Evolutionary conservation across 2,329 filamentous ascomycete species (phyloP).

Genomic region (Fusarium sp.): DNA sequence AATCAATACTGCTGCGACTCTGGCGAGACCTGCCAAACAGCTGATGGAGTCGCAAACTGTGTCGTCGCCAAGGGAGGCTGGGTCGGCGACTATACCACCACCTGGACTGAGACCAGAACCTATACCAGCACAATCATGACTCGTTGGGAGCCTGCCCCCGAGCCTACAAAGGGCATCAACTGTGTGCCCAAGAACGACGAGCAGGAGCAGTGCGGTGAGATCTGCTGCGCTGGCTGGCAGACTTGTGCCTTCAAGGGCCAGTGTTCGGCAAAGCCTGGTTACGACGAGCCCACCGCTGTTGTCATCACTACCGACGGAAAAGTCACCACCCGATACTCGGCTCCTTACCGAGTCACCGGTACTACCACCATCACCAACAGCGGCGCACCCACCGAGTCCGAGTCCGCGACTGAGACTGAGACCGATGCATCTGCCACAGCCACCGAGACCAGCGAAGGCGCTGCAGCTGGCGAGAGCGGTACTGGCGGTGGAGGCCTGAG

Average conservation of each 20-base stretch:
- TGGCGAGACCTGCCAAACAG: constrained; percentile 65
- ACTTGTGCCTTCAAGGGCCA: constrained; percentile 72
- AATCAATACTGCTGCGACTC: constrained; percentile 68
- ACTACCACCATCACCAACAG: constrained; percentile 68
- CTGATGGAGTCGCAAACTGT: constrained; percentile 65
- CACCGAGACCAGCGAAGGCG: constrained; percentile 58
- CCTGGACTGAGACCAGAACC: constrained; percentile 72
- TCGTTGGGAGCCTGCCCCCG: constrained; percentile 60
- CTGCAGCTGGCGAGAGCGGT: constrained; percentile 46
- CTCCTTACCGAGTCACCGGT: constrained; percentile 66
- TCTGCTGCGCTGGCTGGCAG: constrained; percentile 79
- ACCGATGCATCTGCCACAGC: constrained; percentile 67
- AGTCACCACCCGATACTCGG: constrained; percentile 68
- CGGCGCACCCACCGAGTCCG: constrained; percentile 63
- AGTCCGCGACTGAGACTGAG: constrained; percentile 63
- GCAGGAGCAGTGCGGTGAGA: constrained; percentile 73
- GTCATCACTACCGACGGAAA: constrained; percentile 61
- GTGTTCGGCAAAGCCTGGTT: constrained; percentile 68
- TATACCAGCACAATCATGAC: constrained; percentile 72
- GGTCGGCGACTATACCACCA: constrained; percentile 63
- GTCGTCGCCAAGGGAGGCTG: constrained; percentile 53
- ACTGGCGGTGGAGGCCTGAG: constrained; percentile 66
- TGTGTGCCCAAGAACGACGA: constrained; percentile 66
- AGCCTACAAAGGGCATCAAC: constrained; percentile 58
- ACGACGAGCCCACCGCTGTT: constrained; percentile 58